Percentiles rank a stretch among this genome's conserved stretches.
Conservation (phyloP, 257 asterid species). For the Solanum bukasovii region DNA sequence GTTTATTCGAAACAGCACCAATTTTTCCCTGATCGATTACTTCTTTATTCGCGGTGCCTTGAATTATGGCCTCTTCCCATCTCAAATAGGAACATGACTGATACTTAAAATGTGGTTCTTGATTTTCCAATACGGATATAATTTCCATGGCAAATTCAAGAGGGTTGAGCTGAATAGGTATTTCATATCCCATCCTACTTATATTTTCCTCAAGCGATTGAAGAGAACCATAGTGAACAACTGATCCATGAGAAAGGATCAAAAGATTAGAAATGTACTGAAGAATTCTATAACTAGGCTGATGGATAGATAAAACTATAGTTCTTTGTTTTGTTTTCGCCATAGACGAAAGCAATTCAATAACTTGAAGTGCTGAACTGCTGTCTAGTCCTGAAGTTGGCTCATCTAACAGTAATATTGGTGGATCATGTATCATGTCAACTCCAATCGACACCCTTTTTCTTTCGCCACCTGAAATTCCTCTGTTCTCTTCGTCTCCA, state of each 20-base stretch:
- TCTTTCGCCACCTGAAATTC: constrained; percentile 81
- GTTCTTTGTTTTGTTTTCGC: constrained; percentile 54
- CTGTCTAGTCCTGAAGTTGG: constrained; percentile 90
- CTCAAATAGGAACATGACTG: constrained; percentile 11
- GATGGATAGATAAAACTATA: constrained; percentile 62
- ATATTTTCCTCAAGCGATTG: constrained; percentile 47
- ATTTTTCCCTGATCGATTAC: not conserved
- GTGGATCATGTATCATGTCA: constrained; percentile 77
- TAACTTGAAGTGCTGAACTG: constrained; percentile 82
- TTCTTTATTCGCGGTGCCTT: not conserved
- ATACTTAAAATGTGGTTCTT: constrained; percentile 20
- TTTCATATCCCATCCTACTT: constrained; percentile 29
- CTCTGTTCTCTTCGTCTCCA: constrained; percentile 78
- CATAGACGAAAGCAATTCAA: constrained; percentile 63
- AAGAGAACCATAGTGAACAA: constrained; percentile 61
- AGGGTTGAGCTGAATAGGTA: constrained; percentile 67
- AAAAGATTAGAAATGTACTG: constrained; percentile 49
- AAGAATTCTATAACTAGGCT: constrained; percentile 76
- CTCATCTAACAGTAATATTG: constrained; percentile 64
- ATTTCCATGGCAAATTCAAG: constrained; percentile 81
- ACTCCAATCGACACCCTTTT: constrained; percentile 79
- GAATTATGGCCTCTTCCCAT: constrained; percentile 6
- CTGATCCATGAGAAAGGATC: constrained; percentile 68
- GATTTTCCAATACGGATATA: constrained; percentile 33
- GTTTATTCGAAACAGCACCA: not conserved